Evolutionary conservation across 495 filamentous ascomycete species (phyloP).

Genomic region (Gamarada debralockiae): DNA sequence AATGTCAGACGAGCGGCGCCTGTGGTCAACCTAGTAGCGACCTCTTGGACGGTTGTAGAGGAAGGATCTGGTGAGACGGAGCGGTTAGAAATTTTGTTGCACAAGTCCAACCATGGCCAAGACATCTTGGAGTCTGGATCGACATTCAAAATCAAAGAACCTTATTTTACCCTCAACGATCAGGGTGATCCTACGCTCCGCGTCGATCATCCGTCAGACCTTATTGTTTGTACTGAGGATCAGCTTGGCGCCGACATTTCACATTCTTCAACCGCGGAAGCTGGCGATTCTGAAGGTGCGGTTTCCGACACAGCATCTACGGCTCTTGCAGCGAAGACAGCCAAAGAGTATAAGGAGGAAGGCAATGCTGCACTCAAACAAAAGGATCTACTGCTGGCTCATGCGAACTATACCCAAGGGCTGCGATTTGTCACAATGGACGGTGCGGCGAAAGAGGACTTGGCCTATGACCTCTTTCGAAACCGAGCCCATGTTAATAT

Average conservation of each 20-base stretch:
- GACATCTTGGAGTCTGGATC: conserved; percentile 28
- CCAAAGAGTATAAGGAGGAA: conserved; percentile 29
- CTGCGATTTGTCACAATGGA: conserved; percentile 27
- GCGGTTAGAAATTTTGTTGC: conserved; percentile 30
- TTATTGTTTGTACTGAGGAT: conserved; percentile 28
- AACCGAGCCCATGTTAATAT: conserved; percentile 47
- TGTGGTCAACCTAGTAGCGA: conserved; percentile 36
- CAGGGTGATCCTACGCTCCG: conserved; percentile 39
- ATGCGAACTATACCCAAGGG: conserved; percentile 30
- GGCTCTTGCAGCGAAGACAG: conserved; percentile 16
- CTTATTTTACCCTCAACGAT: conserved; percentile 39
- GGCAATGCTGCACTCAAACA: conserved; percentile 32
- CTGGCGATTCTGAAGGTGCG: conserved; percentile 16
- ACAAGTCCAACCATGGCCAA: conserved; percentile 25
- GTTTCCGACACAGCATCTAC: not conserved
- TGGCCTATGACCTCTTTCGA: conserved; percentile 27
- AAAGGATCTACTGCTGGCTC: conserved; percentile 24
- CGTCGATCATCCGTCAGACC: conserved; percentile 50
- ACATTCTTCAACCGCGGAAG: not conserved
- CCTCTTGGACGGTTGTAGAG: conserved; percentile 41
- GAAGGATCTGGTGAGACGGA: conserved; percentile 37
- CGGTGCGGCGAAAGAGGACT: conserved; percentile 12
- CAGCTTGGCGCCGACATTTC: not conserved
- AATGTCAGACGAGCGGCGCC: conserved; percentile 37
- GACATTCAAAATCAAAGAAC: conserved; percentile 47